Conservation (phyloP, 1,284 basidiomycete species). For the Ustilago loliicola region DNA sequence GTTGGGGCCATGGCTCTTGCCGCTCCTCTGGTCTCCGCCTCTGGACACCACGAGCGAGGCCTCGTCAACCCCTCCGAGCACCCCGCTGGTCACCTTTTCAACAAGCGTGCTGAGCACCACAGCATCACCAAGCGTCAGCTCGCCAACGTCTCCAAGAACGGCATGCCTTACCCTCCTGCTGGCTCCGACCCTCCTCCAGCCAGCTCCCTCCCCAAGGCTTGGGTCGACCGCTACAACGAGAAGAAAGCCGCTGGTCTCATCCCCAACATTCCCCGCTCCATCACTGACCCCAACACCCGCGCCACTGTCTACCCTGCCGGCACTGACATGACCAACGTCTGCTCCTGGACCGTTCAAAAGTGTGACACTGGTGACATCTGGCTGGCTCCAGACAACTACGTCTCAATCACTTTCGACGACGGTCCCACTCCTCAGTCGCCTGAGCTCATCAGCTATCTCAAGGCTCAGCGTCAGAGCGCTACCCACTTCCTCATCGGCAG, state of each 20-base stretch:
- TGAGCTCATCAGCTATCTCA: conserved; percentile 76
- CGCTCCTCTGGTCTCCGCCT: conserved; percentile 40
- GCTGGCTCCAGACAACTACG: conserved; percentile 57
- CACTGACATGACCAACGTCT: conserved; percentile 56
- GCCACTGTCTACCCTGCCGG: conserved; percentile 55
- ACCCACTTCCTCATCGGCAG: conserved; percentile 88
- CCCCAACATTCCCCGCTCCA: conserved; percentile 77
- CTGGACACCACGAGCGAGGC: conserved; percentile 33
- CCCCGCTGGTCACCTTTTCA: conserved; percentile 52
- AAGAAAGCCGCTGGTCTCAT: conserved; percentile 80
- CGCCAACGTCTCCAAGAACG: conserved; percentile 52
- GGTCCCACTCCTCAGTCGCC: conserved; percentile 75
- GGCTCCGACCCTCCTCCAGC: conserved; percentile 50
- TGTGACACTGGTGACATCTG: conserved; percentile 61
- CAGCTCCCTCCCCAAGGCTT: conserved; percentile 71
- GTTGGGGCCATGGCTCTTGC: conserved; percentile 49
- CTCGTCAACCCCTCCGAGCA: conserved; percentile 44
- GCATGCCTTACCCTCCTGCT: conserved; percentile 57
- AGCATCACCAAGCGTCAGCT: conserved; percentile 50
- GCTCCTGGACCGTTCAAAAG: conserved; percentile 63
- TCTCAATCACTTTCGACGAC: conserved; percentile 75
- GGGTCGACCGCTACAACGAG: conserved; percentile 77
- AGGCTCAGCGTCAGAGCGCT: conserved; percentile 74
- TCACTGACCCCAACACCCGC: conserved; percentile 55
- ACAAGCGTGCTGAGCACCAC: conserved; percentile 42